phyloP scores from a whole-genome alignment of 78 protist genomes.

The Dictyostelium brefeldianum region DNA sequence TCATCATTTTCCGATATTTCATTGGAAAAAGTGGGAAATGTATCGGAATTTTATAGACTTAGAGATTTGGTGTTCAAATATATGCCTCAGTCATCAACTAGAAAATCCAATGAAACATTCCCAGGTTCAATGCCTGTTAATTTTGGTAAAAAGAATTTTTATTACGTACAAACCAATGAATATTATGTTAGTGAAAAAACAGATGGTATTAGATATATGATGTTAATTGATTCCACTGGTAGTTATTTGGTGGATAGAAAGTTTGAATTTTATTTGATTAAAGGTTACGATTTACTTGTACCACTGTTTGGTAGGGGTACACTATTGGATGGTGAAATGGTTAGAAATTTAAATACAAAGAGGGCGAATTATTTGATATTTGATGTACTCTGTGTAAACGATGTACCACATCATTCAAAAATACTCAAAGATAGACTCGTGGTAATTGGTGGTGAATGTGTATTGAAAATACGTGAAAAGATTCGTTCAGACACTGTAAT shows the following conservation, averaged over 20 bases:
- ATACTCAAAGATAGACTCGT: conserved; percentile 5
- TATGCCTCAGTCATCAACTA: conserved; percentile 6
- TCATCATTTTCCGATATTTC: conserved; percentile 56
- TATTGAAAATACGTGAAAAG: background rate
- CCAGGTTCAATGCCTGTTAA: conserved; percentile 84
- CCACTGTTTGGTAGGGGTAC: conserved; percentile 31
- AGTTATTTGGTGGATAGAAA: conserved; percentile 56
- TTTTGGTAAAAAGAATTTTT: conserved; percentile 64
- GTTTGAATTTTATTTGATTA: conserved; percentile 53
- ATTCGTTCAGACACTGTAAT: background rate
- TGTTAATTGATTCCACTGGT: conserved; percentile 9
- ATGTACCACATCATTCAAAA: background rate
- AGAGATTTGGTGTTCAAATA: conserved; percentile 31
- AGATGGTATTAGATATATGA: conserved; percentile 76
- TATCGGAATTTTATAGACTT: conserved; percentile 15
- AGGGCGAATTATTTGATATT: conserved; percentile 46
- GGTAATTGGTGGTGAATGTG: conserved; percentile 1
- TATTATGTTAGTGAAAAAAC: conserved; percentile 79
- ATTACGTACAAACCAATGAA: conserved; percentile 41
- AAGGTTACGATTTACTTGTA: conserved; percentile 1
- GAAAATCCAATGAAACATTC: conserved; percentile 13
- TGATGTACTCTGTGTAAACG: conserved; percentile 24
- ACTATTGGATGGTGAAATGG: conserved; percentile 84
- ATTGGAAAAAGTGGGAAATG: conserved; percentile 30
- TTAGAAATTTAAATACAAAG: conserved; percentile 48